phyloP scores from a whole-genome alignment of 140 eudicot genomes.

The Anethum foeniculum region DNA sequence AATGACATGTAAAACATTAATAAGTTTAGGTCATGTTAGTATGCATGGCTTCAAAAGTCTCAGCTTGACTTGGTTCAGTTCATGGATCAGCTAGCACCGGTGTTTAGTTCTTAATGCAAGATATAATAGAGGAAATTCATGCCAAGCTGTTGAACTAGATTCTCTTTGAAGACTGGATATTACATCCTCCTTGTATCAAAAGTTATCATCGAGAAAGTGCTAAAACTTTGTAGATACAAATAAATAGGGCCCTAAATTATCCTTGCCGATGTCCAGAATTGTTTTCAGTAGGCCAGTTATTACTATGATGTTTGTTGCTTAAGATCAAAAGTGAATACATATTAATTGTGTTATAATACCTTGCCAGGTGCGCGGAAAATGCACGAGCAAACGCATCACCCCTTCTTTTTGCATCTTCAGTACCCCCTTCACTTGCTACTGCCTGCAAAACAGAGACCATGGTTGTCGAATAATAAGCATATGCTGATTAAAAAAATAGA shows the following conservation, averaged over 20 bases:
- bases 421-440: constrained; percentile 99
- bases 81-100: too few species aligned
- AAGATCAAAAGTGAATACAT: not conserved
- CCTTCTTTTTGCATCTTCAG: constrained; percentile 95
- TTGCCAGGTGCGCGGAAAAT: constrained; percentile 92
- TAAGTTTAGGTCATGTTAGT: not conserved
- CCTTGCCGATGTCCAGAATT: not conserved
- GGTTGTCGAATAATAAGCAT: not conserved
- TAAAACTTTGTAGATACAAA: not conserved
- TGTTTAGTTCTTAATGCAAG: too few species aligned
- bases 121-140: not conserved
- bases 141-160: not conserved
- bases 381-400: constrained; percentile 99
- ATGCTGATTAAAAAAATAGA: not conserved
- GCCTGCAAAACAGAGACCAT: constrained; percentile 40
- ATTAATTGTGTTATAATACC: constrained; percentile 27
- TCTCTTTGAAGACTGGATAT: not conserved
- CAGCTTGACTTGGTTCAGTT: not conserved
- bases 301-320: not conserved
- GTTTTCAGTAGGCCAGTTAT: not conserved
- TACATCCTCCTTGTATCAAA: not conserved
- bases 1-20: not conserved
- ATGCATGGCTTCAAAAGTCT: not conserved
- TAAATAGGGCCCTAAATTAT: not conserved
- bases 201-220: not conserved